These are phyloP conservation scores for Fusarium sp. DNA, from an alignment of 2,329 filamentous ascomycete genomes.

Conservation along the genomic window DNA sequence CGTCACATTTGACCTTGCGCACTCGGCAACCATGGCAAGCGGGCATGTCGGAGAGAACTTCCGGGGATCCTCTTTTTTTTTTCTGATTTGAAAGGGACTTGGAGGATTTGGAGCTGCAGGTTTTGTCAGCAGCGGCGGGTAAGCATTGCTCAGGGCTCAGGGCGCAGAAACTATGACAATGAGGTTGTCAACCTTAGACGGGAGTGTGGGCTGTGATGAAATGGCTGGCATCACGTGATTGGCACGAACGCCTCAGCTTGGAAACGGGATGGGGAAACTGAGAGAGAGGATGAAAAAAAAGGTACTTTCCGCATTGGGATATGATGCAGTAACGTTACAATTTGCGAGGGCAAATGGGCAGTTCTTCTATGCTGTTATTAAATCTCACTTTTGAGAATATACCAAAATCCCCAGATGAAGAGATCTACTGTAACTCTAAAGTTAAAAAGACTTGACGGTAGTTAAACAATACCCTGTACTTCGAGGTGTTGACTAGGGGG, in stretches of 20 bases:
- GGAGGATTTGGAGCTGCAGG: neutral
- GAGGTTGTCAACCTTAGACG: neutral
- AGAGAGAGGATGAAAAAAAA: neutral
- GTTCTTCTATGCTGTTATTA: neutral
- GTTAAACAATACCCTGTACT: neutral
- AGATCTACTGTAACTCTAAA: neutral
- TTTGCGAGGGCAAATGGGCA: neutral
- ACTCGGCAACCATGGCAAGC: constrained; percentile 43
- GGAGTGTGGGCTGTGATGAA: neutral
- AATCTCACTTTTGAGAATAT: neutral
- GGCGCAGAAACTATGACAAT: neutral
- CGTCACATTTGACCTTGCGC: constrained; percentile 45
- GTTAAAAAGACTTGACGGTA: neutral
- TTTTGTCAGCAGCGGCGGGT: constrained; percentile 11
- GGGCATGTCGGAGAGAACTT: constrained; percentile 17
- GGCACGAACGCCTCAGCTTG: neutral
- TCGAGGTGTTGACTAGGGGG: neutral
- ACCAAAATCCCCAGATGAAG: neutral
- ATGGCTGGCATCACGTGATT: neutral
- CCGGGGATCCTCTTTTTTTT: neutral
- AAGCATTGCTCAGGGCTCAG: constrained; percentile 6
- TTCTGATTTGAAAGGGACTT: neutral
- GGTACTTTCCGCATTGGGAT: neutral
- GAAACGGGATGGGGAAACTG: neutral
- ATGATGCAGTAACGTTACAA: neutral